phyloP scores from a whole-genome alignment of 2,329 filamentous ascomycete genomes.

The Albifimbria verrucaria region DNA sequence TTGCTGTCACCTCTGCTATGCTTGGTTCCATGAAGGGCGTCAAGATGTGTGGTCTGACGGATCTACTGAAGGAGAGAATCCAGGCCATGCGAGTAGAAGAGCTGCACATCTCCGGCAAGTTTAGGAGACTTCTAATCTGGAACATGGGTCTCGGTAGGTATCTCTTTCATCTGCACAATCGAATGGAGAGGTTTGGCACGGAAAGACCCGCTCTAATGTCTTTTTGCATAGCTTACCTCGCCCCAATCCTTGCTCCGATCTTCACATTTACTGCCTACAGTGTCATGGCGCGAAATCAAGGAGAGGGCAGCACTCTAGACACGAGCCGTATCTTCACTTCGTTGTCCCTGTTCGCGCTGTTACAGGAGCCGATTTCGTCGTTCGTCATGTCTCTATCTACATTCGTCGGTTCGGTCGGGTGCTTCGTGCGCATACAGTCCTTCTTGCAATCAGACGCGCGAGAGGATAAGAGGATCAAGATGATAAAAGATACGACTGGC shows the following conservation, averaged over 20 bases:
- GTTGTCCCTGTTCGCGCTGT: constrained; percentile 18
- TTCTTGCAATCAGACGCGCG: background rate
- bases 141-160: constrained; percentile 16
- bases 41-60: constrained; percentile 27
- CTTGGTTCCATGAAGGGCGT: constrained; percentile 25
- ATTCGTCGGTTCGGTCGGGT: constrained; percentile 17
- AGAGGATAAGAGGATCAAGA: background rate
- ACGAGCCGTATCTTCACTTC: constrained; percentile 17
- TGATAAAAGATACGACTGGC: background rate
- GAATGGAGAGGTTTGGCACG: too few relatives aligned
- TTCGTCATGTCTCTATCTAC: constrained; percentile 16
- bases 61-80: constrained; percentile 12
- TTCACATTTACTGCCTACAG: constrained; percentile 3
- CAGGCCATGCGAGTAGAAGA: constrained; percentile 14
- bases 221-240: constrained; percentile 5
- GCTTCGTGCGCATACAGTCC: constrained; percentile 19
- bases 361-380: constrained; percentile 14
- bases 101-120: constrained; percentile 15
- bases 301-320: constrained; percentile 7
- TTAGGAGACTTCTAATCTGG: constrained; percentile 15
- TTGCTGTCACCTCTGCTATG: constrained; percentile 23
- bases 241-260: constrained; percentile 10
- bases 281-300: constrained; percentile 8
- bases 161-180: background rate
- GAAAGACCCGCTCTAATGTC: background rate